Base-by-base conservation (phyloP, 306 rosid species). In the Malus domestica region DNA sequence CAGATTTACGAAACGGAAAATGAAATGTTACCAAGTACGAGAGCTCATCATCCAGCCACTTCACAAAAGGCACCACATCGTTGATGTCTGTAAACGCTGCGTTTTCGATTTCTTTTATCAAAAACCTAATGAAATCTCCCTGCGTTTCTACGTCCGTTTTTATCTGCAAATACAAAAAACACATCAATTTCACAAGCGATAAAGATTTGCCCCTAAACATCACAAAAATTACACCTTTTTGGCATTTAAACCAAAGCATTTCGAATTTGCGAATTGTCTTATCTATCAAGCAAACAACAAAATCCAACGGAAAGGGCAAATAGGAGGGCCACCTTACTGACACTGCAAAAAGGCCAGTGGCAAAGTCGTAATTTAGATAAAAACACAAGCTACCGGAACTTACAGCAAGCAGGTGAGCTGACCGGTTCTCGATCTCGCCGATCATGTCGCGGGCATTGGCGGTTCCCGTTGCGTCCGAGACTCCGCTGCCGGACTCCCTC, bases 371-470 rank as follows among this genome's bases (percentile, higher is more conserved):
- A 88, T 80, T 86, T 63, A 15, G 10, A 67, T 27, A 49, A 22
- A 20, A 33, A 76, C 71, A 71, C 67, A 72, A 79, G 75, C 11
- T 1, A 80, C 66, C 66, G 80, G 69, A 68, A 90, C 99, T 88
- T 86, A 96, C 99, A 52, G 97, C 97, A 72, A 89, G 86, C 77
- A 96, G 74, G 79, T 96, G 87, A 60, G 97, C 61, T 1, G 99
- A 96, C n/a, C 99, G 98, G 84, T 96, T 96, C 89, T 92, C 99
- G n/a, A 96, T 96, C 89, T 96, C 99, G 55, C 98, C 99, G 89
- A 96, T 96, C 99, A 96, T 96, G 85, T 92, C 97, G 6, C 99
- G 98, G 25, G 99, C 84, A 40, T 86, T 96, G 58, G 96, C 82
- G 51, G 92, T 84, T 12, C 89, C 73, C 81, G 89, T 88, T 0